Conservation (phyloP, 2,329 filamentous ascomycete species). For the Rhexocercosporidium sp. region DNA sequence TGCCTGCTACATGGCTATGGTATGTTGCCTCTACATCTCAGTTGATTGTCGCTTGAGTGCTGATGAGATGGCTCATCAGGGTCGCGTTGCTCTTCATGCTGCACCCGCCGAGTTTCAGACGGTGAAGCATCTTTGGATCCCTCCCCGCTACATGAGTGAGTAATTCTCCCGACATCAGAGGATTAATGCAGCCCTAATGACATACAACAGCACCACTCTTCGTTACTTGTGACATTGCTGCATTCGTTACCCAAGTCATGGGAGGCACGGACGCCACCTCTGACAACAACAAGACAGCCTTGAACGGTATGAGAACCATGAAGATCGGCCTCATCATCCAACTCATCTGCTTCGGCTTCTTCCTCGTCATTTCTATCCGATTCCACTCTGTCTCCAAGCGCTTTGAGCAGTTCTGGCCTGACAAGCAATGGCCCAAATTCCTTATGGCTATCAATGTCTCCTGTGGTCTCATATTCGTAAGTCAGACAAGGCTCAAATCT, state of each 20-base stretch:
- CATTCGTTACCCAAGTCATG: constrained; percentile 5
- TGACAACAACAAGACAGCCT: background rate
- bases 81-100: constrained; percentile 1
- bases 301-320: background rate
- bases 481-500: background rate
- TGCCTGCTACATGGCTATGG: constrained; percentile 5
- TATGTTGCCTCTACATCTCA: too few relatives aligned
- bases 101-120: background rate
- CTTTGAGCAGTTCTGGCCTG: constrained; percentile 2
- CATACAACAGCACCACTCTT: constrained; percentile 2
- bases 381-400: background rate
- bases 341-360: constrained; percentile 4
- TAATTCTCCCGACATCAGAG: too few relatives aligned
- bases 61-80: too few relatives aligned
- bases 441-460: background rate
- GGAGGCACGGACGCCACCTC: background rate
- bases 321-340: constrained; percentile 7
- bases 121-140: constrained; percentile 7
- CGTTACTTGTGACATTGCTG: constrained; percentile 1
- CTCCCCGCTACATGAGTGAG: constrained; percentile 9
- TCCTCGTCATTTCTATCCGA: constrained; percentile 1
- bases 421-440: constrained; percentile 8
- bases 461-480: background rate
- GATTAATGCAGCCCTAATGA: background rate
- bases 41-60: too few relatives aligned